phyloP scores from a whole-genome alignment of 768 basidiomycete species.

The Mycena amicta region DNA sequence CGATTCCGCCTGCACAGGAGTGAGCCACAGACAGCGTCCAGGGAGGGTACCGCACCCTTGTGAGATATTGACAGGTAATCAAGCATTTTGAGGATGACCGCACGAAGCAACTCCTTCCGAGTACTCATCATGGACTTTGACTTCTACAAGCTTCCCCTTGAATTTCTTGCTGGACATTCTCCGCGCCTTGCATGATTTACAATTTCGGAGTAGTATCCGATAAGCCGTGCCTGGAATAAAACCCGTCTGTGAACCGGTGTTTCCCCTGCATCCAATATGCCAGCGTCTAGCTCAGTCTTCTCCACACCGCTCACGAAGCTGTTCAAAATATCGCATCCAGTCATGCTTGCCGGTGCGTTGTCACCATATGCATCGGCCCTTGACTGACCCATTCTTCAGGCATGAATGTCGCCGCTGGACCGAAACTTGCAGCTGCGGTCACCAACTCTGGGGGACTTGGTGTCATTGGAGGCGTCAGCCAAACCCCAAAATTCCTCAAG shows the following conservation, averaged over 20 bases:
- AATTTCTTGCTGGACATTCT: too few relatives aligned
- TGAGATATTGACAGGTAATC: slow-evolving; percentile 96
- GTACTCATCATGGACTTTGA: background rate
- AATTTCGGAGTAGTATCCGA: too few relatives aligned
- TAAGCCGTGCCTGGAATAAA: too few relatives aligned
- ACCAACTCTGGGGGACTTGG: slow-evolving; percentile 93
- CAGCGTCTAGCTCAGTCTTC: too few relatives aligned
- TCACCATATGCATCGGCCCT: too few relatives aligned
- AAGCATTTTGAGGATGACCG: slow-evolving; percentile 57
- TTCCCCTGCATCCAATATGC: too few relatives aligned
- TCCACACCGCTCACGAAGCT: slow-evolving; percentile 86
- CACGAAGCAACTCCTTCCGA: background rate
- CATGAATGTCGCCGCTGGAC: slow-evolving; percentile 45
- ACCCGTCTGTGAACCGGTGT: too few relatives aligned
- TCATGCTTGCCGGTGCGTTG: background rate
- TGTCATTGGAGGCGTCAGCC: slow-evolving; percentile 89
- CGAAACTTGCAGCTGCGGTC: slow-evolving; percentile 91
- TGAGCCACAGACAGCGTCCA: slow-evolving; percentile 8
- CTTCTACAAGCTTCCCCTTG: background rate
- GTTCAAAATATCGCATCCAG: slow-evolving; percentile 82
- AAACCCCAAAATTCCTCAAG: slow-evolving; percentile 81
- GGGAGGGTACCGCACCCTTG: slow-evolving; percentile 57
- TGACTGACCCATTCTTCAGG: slow-evolving; percentile 82
- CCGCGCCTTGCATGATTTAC: too few relatives aligned
- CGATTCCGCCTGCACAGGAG: slow-evolving; percentile 70